Conservation (phyloP, 2,329 filamentous ascomycete species). For the Aureobasidium sp. region DNA sequence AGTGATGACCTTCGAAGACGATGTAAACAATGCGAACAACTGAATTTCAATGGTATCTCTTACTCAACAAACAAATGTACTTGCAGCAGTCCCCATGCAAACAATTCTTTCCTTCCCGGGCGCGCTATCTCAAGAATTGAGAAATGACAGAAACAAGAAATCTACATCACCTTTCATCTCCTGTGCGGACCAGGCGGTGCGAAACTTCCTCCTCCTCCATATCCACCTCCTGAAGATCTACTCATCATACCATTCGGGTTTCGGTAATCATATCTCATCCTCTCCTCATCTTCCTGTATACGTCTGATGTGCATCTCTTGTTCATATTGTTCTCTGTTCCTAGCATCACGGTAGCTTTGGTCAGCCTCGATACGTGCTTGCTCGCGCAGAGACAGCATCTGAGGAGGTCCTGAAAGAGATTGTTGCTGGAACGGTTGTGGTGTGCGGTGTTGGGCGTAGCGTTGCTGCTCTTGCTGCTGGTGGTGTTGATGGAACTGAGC, state of each 20-base stretch:
- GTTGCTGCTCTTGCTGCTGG: slow-evolving; percentile 9
- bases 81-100: neutral
- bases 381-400: neutral
- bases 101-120: neutral
- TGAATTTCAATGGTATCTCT: slow-evolving; percentile 1
- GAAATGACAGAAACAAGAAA: neutral
- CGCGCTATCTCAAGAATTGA: neutral
- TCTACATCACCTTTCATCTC: neutral
- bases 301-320: slow-evolving; percentile 1
- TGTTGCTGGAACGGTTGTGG: slow-evolving; percentile 1
- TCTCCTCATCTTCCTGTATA: slow-evolving; percentile 9
- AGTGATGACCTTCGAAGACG: neutral
- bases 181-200: neutral
- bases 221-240: neutral
- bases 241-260: neutral
- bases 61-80: neutral
- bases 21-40: neutral
- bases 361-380: slow-evolving; percentile 7
- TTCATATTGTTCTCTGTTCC: neutral
- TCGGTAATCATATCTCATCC: slow-evolving; percentile 4
- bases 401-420: neutral
- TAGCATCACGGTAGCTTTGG: slow-evolving; percentile 1
- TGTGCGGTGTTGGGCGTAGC: neutral
- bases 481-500: neutral
- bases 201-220: neutral